These are phyloP conservation scores for Symmetrospora coprosmae DNA, from an alignment of 768 basidiomycete genomes.

Conservation along the genomic window DNA sequence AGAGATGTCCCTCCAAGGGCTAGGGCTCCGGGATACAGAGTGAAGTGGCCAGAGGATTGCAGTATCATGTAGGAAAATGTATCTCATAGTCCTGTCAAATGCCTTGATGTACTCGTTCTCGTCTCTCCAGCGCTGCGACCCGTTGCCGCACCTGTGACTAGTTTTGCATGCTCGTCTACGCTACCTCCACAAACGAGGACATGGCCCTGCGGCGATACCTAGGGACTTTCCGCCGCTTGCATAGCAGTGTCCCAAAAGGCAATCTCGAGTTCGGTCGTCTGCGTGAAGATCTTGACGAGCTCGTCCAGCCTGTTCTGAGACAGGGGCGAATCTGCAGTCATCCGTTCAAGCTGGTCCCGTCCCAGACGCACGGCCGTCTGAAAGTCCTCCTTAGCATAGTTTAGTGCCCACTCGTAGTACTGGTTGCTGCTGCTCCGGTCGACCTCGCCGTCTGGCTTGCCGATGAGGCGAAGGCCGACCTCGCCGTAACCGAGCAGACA, in stretches of 20 bases:
- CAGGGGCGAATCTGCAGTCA: slow-evolving; percentile 51
- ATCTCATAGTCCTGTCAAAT: no score
- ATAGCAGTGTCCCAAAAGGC: slow-evolving; percentile 74
- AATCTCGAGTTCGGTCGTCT: slow-evolving; percentile 62
- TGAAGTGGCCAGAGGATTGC: no score
- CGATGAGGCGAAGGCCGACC: slow-evolving; percentile 69
- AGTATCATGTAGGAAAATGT: no score
- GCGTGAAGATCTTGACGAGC: slow-evolving; percentile 59
- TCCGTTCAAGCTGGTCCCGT: slow-evolving; percentile 47
- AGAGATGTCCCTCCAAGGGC: no score
- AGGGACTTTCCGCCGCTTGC: no score
- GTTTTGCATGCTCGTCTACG: no score
- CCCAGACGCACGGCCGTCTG: neutral
- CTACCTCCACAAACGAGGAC: no score
- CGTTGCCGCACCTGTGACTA: no score
- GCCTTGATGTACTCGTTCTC: no score
- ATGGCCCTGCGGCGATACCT: no score
- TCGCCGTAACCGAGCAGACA: slow-evolving; percentile 87
- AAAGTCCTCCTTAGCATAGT: slow-evolving; percentile 43
- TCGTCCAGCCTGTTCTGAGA: slow-evolving; percentile 49
- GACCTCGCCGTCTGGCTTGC: slow-evolving; percentile 41
- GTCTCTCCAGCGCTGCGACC: no score
- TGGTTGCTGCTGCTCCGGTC: slow-evolving; percentile 54
- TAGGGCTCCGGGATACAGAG: no score
- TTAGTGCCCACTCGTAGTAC: slow-evolving; percentile 47